These are phyloP conservation scores for Geranomyces variabilis DNA, from an alignment of 192 early-diverging fungal genomes.

Conservation along the genomic window DNA sequence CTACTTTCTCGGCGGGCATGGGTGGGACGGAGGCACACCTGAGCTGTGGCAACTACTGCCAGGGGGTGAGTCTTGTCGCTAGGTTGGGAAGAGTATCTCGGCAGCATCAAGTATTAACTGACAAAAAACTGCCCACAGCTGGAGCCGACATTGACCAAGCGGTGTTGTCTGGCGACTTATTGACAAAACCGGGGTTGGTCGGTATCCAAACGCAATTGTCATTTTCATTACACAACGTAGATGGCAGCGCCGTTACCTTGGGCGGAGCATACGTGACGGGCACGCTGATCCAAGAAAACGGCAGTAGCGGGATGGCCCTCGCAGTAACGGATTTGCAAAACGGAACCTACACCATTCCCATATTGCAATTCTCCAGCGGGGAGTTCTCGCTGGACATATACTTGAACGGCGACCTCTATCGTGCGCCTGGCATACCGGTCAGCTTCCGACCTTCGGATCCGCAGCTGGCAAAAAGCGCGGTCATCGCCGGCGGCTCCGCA, in stretches of 20 bases:
- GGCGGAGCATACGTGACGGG: slow-evolving; percentile 3
- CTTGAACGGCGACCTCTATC: not conserved
- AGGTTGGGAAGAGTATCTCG: too few relatives aligned
- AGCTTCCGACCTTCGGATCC: not conserved
- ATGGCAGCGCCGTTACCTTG: not conserved
- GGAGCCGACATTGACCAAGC: not conserved
- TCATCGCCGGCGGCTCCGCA: not conserved
- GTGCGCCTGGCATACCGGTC: not conserved
- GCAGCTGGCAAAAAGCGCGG: not conserved
- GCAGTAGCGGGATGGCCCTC: not conserved
- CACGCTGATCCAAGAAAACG: not conserved
- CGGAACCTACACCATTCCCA: slow-evolving; percentile 6
- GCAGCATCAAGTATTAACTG: too few relatives aligned
- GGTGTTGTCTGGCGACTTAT: not conserved
- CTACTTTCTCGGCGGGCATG: not conserved
- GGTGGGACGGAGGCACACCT: not conserved
- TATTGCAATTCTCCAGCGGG: not conserved
- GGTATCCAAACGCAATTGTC: not conserved
- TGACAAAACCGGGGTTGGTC: not conserved
- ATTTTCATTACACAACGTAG: not conserved
- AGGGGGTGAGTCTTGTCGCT: not conserved
- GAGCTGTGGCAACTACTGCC: not conserved
- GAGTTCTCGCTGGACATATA: not conserved
- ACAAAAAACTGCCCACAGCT: not conserved
- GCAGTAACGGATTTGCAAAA: not conserved